phyloP scores from a whole-genome alignment of 2,329 filamentous ascomycete genomes.

The Aspergillus novoparasiticus region DNA sequence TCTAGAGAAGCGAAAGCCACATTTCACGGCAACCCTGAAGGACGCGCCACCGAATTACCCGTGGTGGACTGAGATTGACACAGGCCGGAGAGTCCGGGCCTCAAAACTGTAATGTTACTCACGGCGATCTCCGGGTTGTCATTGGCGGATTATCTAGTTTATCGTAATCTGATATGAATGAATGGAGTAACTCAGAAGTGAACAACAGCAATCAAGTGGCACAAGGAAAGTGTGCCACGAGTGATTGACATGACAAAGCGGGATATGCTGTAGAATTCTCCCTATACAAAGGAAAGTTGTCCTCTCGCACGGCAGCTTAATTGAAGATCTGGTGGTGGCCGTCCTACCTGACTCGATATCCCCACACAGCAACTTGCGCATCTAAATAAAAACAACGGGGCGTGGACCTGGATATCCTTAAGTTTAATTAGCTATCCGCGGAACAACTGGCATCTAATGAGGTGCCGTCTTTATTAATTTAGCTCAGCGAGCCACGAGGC shows the following conservation, averaged over 20 bases:
- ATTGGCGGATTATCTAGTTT: too few species aligned
- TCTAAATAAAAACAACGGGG: background rate
- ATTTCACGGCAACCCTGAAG: conserved; percentile 63
- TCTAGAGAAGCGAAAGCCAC: conserved; percentile 65
- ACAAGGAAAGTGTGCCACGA: background rate
- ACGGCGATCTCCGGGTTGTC: too few species aligned
- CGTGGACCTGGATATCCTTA: background rate
- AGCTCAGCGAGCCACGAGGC: background rate
- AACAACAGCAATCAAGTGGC: background rate
- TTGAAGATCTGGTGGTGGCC: background rate
- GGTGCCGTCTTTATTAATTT: background rate
- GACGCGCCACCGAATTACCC: conserved; percentile 65
- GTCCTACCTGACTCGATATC: background rate
- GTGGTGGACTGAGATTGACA: conserved; percentile 66
- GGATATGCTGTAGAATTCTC: background rate
- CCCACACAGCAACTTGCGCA: background rate
- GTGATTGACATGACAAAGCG: background rate
- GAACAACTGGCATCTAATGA: too few species aligned
- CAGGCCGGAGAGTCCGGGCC: conserved; percentile 26
- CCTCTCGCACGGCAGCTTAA: background rate
- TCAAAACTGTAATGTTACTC: background rate
- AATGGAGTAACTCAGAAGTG: too few species aligned
- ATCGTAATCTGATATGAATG: too few species aligned
- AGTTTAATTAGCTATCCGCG: background rate
- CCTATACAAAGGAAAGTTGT: background rate